Conservation (phyloP, 352 stramenopile species). For the Phytophthora tubulina region DNA sequence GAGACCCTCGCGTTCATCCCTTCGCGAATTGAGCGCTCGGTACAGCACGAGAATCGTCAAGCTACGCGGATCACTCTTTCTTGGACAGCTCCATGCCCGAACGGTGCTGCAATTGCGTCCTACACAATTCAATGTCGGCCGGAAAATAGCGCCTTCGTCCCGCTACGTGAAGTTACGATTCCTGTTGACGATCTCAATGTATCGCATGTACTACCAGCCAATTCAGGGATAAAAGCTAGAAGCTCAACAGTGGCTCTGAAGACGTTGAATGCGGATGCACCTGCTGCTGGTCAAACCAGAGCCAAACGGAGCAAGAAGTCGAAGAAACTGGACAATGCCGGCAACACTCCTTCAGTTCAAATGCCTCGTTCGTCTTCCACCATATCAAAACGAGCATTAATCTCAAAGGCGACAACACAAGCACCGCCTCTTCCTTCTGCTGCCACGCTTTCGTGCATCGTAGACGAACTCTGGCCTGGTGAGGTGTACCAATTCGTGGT, state of each 20-base stretch:
- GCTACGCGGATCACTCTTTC: slow-evolving; percentile 55
- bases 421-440: neutral
- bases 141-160: slow-evolving; percentile 59
- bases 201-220: neutral
- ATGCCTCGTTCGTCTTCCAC: neutral
- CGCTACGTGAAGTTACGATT: slow-evolving; percentile 45
- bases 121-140: slow-evolving; percentile 71
- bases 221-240: neutral
- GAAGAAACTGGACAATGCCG: neutral
- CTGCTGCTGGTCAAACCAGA: neutral
- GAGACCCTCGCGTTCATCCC: slow-evolving; percentile 76
- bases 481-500: slow-evolving; percentile 84
- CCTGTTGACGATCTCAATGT: slow-evolving; percentile 38
- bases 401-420: neutral
- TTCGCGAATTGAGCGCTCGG: slow-evolving; percentile 52
- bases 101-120: slow-evolving; percentile 60
- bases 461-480: slow-evolving; percentile 63
- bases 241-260: neutral
- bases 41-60: slow-evolving; percentile 45
- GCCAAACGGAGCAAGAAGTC: neutral
- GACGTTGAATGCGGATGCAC: neutral
- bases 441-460: slow-evolving; percentile 39
- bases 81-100: slow-evolving; percentile 62
- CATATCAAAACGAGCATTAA: slow-evolving; percentile 4
- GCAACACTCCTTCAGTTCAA: neutral